Evolutionary conservation across 2,329 filamentous ascomycete species (phyloP).

Genomic region (Ceratocystis huliohia): DNA sequence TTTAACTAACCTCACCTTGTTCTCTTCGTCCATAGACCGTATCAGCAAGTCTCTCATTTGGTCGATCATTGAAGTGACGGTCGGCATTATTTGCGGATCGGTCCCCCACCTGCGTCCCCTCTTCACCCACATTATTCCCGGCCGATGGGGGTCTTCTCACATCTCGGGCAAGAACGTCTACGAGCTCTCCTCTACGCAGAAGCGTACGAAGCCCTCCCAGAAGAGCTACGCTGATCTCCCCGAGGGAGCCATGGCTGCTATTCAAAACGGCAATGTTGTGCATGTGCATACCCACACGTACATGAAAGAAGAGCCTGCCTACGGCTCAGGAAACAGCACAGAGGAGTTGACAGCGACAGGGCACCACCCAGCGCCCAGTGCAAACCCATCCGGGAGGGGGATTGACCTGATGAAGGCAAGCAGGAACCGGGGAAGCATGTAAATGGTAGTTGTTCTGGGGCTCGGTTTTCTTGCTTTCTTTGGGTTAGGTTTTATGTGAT

Average conservation of each 20-base stretch:
- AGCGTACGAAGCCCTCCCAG: slow-evolving; percentile 1
- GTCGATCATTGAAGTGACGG: slow-evolving; percentile 27
- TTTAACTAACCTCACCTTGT: neutral
- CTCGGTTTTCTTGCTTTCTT: neutral
- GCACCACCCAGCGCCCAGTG: neutral
- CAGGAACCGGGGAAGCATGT: slow-evolving; percentile 5
- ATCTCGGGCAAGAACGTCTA: slow-evolving; percentile 13
- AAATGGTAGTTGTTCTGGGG: neutral
- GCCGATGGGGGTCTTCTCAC: slow-evolving; percentile 3
- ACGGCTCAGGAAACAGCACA: slow-evolving; percentile 8
- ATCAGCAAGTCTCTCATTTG: slow-evolving; percentile 26
- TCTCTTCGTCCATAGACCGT: slow-evolving; percentile 23
- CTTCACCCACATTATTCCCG: slow-evolving; percentile 12
- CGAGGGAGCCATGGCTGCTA: slow-evolving; percentile 2
- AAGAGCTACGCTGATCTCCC: neutral
- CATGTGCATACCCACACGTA: slow-evolving; percentile 14
- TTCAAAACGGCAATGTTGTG: slow-evolving; percentile 14
- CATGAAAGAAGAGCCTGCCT: slow-evolving; percentile 12
- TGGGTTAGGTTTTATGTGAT: slow-evolving; percentile 5
- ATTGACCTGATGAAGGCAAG: slow-evolving; percentile 3
- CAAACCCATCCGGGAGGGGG: neutral
- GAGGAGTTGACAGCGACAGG: slow-evolving; percentile 10
- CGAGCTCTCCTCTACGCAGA: slow-evolving; percentile 10
- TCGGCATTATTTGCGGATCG: slow-evolving; percentile 29
- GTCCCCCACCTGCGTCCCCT: slow-evolving; percentile 27